phyloP scores from a whole-genome alignment of 371 early-diverging fungal genomes.

The Mucor indicus region DNA sequence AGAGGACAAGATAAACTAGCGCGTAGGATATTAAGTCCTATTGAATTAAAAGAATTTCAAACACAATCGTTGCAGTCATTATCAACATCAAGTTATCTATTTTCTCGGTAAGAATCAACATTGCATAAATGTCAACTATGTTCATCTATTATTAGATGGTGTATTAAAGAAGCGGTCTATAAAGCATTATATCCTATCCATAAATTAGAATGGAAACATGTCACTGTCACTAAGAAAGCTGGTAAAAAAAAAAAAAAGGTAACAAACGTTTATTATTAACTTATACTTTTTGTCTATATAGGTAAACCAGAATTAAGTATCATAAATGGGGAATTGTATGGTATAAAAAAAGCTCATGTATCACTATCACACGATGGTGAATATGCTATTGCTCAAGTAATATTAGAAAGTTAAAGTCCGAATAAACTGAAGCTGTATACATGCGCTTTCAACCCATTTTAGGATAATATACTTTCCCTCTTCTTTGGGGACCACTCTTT shows the following conservation, averaged over 20 bases:
- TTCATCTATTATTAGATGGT: constrained; percentile 52
- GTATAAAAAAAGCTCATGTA: constrained; percentile 45
- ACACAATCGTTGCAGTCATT: not conserved
- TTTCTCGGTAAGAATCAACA: constrained; percentile 5
- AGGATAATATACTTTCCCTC: not conserved
- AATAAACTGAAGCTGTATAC: not conserved
- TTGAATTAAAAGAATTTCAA: constrained; percentile 34
- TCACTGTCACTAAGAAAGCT: constrained; percentile 48
- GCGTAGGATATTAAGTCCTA: constrained; percentile 37
- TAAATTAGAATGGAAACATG: constrained; percentile 64
- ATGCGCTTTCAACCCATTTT: not conserved
- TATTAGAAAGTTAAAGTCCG: constrained; percentile 42
- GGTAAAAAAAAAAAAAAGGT: too few relatives aligned
- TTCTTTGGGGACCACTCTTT: too few relatives aligned
- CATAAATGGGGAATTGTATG: constrained; percentile 29
- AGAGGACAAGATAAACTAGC: constrained; percentile 34
- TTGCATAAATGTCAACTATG: too few relatives aligned
- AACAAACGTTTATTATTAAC: too few relatives aligned
- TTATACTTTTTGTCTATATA: constrained; percentile 16
- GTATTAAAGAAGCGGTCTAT: constrained; percentile 65
- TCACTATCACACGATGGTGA: constrained; percentile 68
- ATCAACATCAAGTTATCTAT: not conserved
- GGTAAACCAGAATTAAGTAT: constrained; percentile 52
- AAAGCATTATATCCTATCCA: constrained; percentile 63
- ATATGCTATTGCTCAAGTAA: constrained; percentile 61